These are phyloP conservation scores for Lagerstroemia speciosa DNA, from an alignment of 345 rosid species.

Conservation along the genomic window DNA sequence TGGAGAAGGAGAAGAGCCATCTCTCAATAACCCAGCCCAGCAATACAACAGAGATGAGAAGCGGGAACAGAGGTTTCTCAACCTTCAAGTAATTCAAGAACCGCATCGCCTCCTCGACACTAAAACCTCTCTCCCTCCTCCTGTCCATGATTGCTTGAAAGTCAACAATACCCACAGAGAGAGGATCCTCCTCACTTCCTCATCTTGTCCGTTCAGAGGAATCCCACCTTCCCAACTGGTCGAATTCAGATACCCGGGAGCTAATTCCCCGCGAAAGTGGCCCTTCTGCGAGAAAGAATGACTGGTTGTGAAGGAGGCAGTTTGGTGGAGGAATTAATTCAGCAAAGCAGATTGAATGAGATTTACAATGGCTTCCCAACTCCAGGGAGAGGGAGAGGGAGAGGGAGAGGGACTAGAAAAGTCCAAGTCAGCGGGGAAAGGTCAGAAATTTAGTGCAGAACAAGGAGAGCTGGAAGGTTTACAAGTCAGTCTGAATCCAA, in stretches of 20 bases:
- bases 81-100: slow-evolving; percentile 41
- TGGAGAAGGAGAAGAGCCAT: slow-evolving; percentile 82
- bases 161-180: not conserved
- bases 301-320: not conserved
- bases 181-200: slow-evolving; percentile 1
- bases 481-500: not conserved
- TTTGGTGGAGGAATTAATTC: not conserved
- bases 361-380: not conserved
- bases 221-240: not conserved
- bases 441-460: not conserved
- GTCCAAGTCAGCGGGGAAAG: slow-evolving; percentile 6
- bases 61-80: slow-evolving; percentile 54
- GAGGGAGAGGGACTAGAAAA: not conserved
- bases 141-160: slow-evolving; percentile 10
- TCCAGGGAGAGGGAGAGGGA: not conserved
- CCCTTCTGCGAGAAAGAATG: not conserved
- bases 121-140: slow-evolving; percentile 35
- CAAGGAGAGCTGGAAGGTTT: not conserved
- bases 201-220: not conserved
- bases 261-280: not conserved
- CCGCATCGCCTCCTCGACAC: slow-evolving; percentile 35
- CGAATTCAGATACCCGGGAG: not conserved
- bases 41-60: slow-evolving; percentile 52
- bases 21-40: slow-evolving; percentile 73
- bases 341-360: not conserved